Conservation (phyloP, 2,329 filamentous ascomycete species). For the Zasmidium citrigriseum region DNA sequence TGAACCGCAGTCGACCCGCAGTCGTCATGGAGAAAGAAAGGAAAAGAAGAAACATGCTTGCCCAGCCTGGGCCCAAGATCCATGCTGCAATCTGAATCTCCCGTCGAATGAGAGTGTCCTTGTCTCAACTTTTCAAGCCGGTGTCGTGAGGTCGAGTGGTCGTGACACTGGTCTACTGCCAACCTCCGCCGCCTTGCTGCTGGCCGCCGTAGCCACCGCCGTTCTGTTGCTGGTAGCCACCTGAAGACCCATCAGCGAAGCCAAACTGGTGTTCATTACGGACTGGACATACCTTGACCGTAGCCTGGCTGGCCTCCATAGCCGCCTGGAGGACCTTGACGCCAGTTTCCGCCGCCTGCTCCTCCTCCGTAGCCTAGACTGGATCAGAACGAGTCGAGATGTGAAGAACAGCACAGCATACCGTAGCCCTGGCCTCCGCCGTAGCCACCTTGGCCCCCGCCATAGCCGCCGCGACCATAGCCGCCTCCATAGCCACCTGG, state of each 20-base stretch:
- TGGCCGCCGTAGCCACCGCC: conserved; percentile 31
- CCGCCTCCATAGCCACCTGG: conserved; percentile 20
- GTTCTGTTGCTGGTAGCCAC: conserved; percentile 31
- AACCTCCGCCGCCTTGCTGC: conserved; percentile 26
- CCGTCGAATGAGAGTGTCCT: conserved; percentile 15
- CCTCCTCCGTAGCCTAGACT: conserved; percentile 30
- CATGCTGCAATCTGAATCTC: conserved; percentile 20
- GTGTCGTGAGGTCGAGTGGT: not conserved
- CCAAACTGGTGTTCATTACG: not conserved
- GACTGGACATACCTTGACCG: conserved; percentile 22
- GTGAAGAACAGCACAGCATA: not conserved
- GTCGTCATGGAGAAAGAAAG: conserved; percentile 2
- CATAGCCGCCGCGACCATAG: conserved; percentile 27
- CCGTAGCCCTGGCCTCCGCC: conserved; percentile 12
- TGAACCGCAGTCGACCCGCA: conserved; percentile 13
- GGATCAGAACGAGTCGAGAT: conserved; percentile 10
- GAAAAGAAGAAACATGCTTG: conserved; percentile 15
- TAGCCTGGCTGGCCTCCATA: conserved; percentile 20
- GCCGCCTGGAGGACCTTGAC: conserved; percentile 27
- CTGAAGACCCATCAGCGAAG: conserved; percentile 22
- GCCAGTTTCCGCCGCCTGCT: conserved; percentile 29
- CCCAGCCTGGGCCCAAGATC: conserved; percentile 12
- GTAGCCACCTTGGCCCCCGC: conserved; percentile 31
- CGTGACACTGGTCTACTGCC: conserved; percentile 12
- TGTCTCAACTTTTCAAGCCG: conserved; percentile 15